Evolutionary conservation across 2,329 filamentous ascomycete species (phyloP).

Genomic region (Aspergillus texensis): DNA sequence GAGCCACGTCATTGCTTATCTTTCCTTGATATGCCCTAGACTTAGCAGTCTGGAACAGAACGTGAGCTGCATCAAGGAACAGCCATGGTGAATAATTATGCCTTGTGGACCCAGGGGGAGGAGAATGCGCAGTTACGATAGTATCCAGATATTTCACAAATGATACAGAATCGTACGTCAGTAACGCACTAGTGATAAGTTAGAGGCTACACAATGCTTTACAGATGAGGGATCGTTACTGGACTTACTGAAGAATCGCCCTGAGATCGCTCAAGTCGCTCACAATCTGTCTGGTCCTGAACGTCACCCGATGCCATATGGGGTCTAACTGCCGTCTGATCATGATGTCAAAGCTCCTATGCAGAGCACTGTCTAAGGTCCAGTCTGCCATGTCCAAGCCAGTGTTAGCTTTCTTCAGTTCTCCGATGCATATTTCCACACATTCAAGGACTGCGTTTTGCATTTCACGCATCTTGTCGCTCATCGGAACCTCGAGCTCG

Average conservation of each 20-base stretch:
- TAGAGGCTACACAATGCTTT: constrained; percentile 10
- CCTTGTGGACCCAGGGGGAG: constrained; percentile 80
- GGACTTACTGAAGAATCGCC: constrained; percentile 70
- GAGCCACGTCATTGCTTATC: constrained; percentile 60
- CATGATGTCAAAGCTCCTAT: constrained; percentile 88
- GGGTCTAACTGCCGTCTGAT: constrained; percentile 89
- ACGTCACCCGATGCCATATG: constrained; percentile 95
- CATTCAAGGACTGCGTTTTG: constrained; percentile 95
- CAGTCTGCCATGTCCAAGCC: constrained; percentile 96
- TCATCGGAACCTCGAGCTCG: constrained; percentile 95
- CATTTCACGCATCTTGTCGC: constrained; percentile 87
- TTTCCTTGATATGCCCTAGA: constrained; percentile 80
- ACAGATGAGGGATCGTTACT: background rate
- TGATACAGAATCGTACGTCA: constrained; percentile 85
- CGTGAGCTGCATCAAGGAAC: constrained; percentile 91
- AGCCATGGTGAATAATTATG: constrained; percentile 95
- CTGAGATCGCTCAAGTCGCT: constrained; percentile 83
- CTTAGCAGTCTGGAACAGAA: constrained; percentile 88
- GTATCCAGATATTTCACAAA: constrained; percentile 94
- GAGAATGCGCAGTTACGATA: constrained; percentile 86
- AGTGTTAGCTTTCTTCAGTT: constrained; percentile 87
- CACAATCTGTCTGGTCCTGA: constrained; percentile 93
- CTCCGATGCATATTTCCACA: constrained; percentile 90
- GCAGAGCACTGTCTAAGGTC: constrained; percentile 89
- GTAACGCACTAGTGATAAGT: constrained; percentile 55